Conservation (phyloP, 805 yeast genomes). For the Teunomyces pallodes region DNA sequence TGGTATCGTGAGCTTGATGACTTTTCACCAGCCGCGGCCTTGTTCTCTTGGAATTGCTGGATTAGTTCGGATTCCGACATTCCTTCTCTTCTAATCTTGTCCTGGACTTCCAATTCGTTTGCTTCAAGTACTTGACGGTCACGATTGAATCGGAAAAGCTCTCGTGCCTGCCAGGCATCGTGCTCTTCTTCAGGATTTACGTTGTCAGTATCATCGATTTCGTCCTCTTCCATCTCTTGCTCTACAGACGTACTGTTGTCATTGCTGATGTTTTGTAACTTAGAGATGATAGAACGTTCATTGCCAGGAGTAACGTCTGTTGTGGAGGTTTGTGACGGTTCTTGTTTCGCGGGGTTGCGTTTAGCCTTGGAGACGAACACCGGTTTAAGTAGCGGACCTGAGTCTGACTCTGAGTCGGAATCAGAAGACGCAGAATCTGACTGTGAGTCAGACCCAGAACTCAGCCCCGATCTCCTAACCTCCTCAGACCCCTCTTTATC, state of each 20-base stretch:
- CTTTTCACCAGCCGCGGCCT: slow-evolving; percentile 4
- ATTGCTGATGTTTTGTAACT: background rate
- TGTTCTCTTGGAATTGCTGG: background rate
- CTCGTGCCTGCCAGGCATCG: slow-evolving; percentile 39
- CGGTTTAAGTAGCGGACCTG: slow-evolving; percentile 5
- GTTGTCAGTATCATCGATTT: slow-evolving; percentile 58
- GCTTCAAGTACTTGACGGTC: slow-evolving; percentile 21
- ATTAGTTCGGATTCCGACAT: slow-evolving; percentile 20
- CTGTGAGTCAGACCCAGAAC: background rate
- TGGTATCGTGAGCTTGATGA: slow-evolving; percentile 23
- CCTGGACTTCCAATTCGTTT: slow-evolving; percentile 32
- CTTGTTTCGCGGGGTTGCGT: background rate
- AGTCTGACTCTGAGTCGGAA: slow-evolving; percentile 6
- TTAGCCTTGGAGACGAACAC: slow-evolving; percentile 5
- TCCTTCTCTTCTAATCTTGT: slow-evolving; percentile 22
- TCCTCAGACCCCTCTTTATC: background rate
- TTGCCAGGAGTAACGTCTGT: background rate
- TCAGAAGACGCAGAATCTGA: slow-evolving; percentile 1
- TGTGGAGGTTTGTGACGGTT: background rate
- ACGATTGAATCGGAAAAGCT: slow-evolving; percentile 34
- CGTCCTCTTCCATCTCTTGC: slow-evolving; percentile 13
- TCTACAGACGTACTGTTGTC: background rate
- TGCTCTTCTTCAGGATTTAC: slow-evolving; percentile 49
- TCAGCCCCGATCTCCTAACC: background rate
- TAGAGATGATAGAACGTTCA: slow-evolving; percentile 1